Percentiles rank a stretch among this genome's conserved stretches.
Conservation (phyloP, 805 yeast species). For the Myxozyma geophila region DNA sequence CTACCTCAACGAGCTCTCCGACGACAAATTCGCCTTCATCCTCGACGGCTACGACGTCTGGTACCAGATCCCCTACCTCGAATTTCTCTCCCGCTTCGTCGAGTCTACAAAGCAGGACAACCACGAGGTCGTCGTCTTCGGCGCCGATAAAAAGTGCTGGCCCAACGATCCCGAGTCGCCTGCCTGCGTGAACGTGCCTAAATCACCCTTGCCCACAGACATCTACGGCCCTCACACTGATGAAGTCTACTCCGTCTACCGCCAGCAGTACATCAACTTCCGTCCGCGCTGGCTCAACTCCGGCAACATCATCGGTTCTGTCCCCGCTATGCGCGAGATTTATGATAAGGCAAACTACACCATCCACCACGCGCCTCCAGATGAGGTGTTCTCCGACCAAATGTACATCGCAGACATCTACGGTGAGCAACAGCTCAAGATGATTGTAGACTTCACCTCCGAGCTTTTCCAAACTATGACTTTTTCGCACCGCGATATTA, state of each 20-base stretch:
- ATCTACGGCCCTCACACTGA: slow-evolving; percentile 36
- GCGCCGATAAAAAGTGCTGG: slow-evolving; percentile 38
- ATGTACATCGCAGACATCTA: slow-evolving; percentile 36
- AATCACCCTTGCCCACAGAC: slow-evolving; percentile 32
- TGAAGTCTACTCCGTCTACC: slow-evolving; percentile 13
- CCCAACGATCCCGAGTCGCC: slow-evolving; percentile 31
- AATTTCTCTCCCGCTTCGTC: slow-evolving; percentile 17
- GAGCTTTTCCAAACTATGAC: slow-evolving; percentile 38
- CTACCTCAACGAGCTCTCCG: slow-evolving; percentile 17
- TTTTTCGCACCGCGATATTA: slow-evolving; percentile 33
- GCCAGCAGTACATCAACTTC: slow-evolving; percentile 23
- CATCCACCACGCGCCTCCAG: slow-evolving; percentile 29
- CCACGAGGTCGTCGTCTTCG: slow-evolving; percentile 25
- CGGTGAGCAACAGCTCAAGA: slow-evolving; percentile 31
- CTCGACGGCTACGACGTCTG: slow-evolving; percentile 37
- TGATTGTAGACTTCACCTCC: slow-evolving; percentile 33
- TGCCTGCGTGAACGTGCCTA: slow-evolving; percentile 34
- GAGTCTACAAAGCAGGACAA: slow-evolving; percentile 12
- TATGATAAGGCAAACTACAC: slow-evolving; percentile 35
- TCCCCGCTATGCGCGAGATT: slow-evolving; percentile 24
- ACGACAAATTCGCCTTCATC: slow-evolving; percentile 27
- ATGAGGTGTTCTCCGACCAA: slow-evolving; percentile 33
- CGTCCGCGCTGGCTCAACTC: slow-evolving; percentile 38
- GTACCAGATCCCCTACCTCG: slow-evolving; percentile 32
- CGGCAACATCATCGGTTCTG: slow-evolving; percentile 37